These are phyloP conservation scores for Arbutus unedo DNA, from an alignment of 148 eudicot genomes.

Conservation along the genomic window DNA sequence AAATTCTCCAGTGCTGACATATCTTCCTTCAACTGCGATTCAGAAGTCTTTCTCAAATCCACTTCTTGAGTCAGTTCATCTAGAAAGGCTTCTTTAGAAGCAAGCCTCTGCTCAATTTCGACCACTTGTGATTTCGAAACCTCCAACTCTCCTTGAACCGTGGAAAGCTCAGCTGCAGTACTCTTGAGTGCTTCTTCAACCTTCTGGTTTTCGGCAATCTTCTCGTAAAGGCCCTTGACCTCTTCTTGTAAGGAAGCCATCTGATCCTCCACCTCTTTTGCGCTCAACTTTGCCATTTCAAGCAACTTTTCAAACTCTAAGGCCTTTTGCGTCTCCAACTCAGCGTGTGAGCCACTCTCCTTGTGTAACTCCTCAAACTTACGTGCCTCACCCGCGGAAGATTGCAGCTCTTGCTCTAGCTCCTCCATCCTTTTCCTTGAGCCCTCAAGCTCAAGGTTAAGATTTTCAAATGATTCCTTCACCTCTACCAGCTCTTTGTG, in stretches of 20 bases:
- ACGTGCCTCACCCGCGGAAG: constrained; percentile 39
- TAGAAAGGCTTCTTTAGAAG: constrained; percentile 34
- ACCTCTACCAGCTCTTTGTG: constrained; percentile 58
- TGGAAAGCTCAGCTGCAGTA: constrained; percentile 39
- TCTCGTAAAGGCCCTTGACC: constrained; percentile 43
- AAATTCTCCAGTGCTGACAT: constrained; percentile 34
- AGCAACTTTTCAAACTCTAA: constrained; percentile 52
- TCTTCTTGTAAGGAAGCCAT: constrained; percentile 48
- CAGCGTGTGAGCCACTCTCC: constrained; percentile 53
- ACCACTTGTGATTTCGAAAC: constrained; percentile 34
- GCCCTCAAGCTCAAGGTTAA: constrained; percentile 64
- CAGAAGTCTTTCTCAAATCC: constrained; percentile 50
- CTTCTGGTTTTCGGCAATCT: constrained; percentile 56
- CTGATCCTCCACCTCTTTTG: constrained; percentile 58
- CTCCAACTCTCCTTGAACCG: constrained; percentile 38
- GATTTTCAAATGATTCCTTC: constrained; percentile 64
- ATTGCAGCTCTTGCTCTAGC: constrained; percentile 58
- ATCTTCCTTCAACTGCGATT: constrained; percentile 45
- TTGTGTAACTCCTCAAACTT: constrained; percentile 64
- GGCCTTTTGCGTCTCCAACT: constrained; percentile 50
- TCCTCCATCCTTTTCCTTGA: constrained; percentile 70
- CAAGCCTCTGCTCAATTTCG: constrained; percentile 36
- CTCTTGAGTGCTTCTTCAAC: constrained; percentile 47
- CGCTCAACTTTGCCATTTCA: constrained; percentile 39
- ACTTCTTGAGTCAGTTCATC: constrained; percentile 45